Base-by-base conservation (phyloP, 1,284 basidiomycete genomes). In the Rhodotorula sp. region DNA sequence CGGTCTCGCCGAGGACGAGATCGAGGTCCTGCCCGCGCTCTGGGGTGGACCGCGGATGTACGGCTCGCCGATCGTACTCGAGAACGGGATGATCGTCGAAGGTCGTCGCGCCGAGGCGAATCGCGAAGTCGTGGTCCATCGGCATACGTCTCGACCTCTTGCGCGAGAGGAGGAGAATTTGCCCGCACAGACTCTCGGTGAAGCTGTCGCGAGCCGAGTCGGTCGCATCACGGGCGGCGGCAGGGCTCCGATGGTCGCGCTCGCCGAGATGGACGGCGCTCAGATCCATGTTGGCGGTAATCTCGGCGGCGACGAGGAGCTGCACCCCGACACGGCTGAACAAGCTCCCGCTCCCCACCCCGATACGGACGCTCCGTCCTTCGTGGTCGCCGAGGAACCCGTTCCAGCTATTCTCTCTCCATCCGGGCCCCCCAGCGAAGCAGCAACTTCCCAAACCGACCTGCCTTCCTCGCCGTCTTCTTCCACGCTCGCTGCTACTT, bases 31-130 rank as follows among this genome's bases (percentile, higher is more conserved):
- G 58, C 70, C 62, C 19, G 61, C 55, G 56, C 57, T 71, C 38
- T 79, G 79, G 77, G 79, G 79, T n/a, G 67, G 74, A 3, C 72
- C 76, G 23, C 66, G 79, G 47, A 77, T 78, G 78, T 78, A 77
- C 59, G 79, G 79, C 19, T 77, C 74, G 43, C 79, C 79, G 28
- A 67, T 80, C 58, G 77, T 80, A 12, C 63, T 67, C 21, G 66
- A 73, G 18, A 76, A 78, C 59, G 79, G 79, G 1, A 77, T 64
- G 57, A 72, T 80, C 60, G 43, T 66, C 23, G 74, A 77, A 38
- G 79, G 79, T 0, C 50, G 77, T 3, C 60, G 66, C 14, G 67
- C 67, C 1, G 71, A 75, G 23, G 56, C 64, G 23, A 70, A 68
- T 45, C 49, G 75, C 26, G 75, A 76, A 67, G 45, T 68, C 12